Evolutionary conservation across 768 basidiomycete species (phyloP).

Genomic region (Boletellus emodensis): DNA sequence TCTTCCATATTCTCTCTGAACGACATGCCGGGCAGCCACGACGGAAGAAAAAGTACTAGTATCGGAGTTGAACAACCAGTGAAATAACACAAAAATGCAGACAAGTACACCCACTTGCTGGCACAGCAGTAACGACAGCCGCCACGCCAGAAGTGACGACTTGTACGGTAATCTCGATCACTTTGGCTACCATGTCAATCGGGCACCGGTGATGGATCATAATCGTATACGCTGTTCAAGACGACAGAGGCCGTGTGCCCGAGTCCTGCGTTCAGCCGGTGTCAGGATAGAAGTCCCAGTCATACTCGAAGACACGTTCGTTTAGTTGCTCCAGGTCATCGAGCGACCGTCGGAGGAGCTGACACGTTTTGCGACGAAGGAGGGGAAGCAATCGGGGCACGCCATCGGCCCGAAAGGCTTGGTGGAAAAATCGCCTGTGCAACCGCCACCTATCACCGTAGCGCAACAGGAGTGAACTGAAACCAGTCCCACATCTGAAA

Average conservation of each 20-base stretch:
- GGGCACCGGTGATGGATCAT: conserved; percentile 10
- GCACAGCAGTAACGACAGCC: background rate
- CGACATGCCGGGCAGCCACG: conserved; percentile 15
- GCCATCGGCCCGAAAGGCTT: conserved; percentile 8
- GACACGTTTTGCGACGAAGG: conserved; percentile 27
- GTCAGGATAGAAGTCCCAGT: background rate
- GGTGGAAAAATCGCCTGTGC: conserved; percentile 21
- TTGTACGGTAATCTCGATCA: background rate
- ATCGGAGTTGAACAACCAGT: background rate
- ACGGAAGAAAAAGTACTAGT: conserved; percentile 3
- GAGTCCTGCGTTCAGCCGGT: background rate
- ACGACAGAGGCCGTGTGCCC: conserved; percentile 16
- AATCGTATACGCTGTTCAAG: conserved; percentile 15
- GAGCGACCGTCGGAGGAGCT: conserved; percentile 30
- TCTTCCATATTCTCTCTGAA: conserved; percentile 4
- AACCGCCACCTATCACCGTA: conserved; percentile 25
- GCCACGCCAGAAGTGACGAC: background rate
- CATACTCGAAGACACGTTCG: conserved; percentile 32
- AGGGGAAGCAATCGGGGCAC: conserved; percentile 23
- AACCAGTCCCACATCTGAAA: conserved; percentile 15
- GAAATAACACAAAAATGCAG: background rate
- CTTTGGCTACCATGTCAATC: background rate
- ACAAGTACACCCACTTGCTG: background rate
- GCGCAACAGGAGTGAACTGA: conserved; percentile 9
- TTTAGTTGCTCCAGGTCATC: conserved; percentile 30